These are phyloP conservation scores for Pyrenochaeta sp. DNA, from an alignment of 2,329 filamentous ascomycete species.

Conservation along the genomic window DNA sequence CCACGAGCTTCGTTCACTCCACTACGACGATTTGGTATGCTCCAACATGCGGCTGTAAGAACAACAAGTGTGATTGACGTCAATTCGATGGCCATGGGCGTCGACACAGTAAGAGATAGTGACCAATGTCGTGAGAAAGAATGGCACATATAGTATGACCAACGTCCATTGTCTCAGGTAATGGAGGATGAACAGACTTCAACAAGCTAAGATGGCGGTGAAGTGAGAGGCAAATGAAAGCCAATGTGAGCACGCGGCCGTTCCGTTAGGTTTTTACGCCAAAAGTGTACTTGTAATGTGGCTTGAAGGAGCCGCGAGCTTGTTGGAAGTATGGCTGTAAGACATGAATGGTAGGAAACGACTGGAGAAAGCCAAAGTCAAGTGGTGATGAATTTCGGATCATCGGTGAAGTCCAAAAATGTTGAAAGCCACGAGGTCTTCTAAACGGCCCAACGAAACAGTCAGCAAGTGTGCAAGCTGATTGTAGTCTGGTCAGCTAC, in stretches of 20 bases:
- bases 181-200: neutral
- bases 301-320: too few species aligned
- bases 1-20: too few species aligned
- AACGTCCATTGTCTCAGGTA: neutral
- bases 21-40: too few species aligned
- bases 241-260: neutral
- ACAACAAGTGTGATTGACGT: neutral
- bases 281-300: neutral
- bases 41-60: neutral
- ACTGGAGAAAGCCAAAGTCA: too few species aligned
- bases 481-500: too few species aligned
- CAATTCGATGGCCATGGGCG: neutral
- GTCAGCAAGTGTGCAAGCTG: too few species aligned
- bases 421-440: too few species aligned
- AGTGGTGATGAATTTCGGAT: too few species aligned
- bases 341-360: too few species aligned
- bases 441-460: too few species aligned
- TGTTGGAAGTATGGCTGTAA: neutral
- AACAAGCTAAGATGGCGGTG: neutral
- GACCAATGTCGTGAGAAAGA: neutral
- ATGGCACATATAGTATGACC: neutral
- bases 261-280: neutral
- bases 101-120: neutral
- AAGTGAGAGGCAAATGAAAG: neutral
- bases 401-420: too few species aligned